A percentile compares a stretch with the other conserved stretches of the same genome.
Conservation (phyloP, 208 protist genomes). For the Trypanosoma brucei region DNA sequence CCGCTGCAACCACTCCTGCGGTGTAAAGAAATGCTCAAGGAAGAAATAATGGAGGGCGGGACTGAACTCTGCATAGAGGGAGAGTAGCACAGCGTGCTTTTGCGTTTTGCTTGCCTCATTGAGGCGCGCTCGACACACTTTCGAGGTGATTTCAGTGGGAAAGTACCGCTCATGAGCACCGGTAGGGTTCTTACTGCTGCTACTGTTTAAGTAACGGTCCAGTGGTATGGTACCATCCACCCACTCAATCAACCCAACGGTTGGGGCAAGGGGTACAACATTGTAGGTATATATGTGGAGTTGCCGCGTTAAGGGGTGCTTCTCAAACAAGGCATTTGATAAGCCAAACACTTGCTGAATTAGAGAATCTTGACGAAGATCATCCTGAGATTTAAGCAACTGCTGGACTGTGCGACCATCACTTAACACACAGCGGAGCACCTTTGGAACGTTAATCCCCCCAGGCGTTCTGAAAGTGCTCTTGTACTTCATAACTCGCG, state of each 20-base stretch:
- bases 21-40: constrained; percentile 78
- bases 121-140: constrained; percentile 51
- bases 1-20: constrained; percentile 70
- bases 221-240: constrained; percentile 88
- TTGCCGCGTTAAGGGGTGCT: constrained; percentile 10
- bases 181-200: not conserved
- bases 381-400: constrained; percentile 89
- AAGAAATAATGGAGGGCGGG: constrained; percentile 96
- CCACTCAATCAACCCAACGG: constrained; percentile 90
- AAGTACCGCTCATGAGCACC: constrained; percentile 87
- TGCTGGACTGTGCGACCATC: constrained; percentile 85
- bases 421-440: constrained; percentile 74
- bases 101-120: constrained; percentile 21
- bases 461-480: constrained; percentile 72
- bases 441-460: constrained; percentile 95
- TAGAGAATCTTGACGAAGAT: constrained; percentile 94
- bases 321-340: constrained; percentile 75
- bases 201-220: constrained; percentile 83
- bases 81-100: constrained; percentile 37
- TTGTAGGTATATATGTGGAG: constrained; percentile 91
- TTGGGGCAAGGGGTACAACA: constrained; percentile 90
- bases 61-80: constrained; percentile 81
- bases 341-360: constrained; percentile 94
- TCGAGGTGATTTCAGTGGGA: constrained; percentile 58
- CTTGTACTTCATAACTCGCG: constrained; percentile 52